phyloP scores from a whole-genome alignment of 306 rosid genomes.

The Dryas octopetala region DNA sequence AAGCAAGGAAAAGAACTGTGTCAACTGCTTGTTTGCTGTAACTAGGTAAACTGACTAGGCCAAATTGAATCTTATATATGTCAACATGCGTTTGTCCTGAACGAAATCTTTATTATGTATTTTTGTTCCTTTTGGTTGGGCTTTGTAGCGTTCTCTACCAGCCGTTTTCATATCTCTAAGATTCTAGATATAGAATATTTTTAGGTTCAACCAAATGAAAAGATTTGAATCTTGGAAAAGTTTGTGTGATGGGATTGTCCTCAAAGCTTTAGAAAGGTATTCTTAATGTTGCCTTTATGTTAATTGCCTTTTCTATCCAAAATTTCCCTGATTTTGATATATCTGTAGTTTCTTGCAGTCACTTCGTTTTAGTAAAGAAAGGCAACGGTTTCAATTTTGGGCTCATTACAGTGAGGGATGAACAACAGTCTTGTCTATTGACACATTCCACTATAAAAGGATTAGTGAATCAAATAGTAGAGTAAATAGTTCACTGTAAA shows the following conservation, averaged over 20 bases:
- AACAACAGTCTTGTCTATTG: neutral
- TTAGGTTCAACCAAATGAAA: neutral
- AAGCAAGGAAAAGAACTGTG: neutral
- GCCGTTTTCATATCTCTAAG: neutral
- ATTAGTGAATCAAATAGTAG: neutral
- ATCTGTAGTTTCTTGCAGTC: neutral
- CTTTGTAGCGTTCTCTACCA: neutral
- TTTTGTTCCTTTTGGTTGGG: neutral
- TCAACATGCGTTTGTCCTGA: neutral
- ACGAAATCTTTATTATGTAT: neutral
- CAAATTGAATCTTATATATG: neutral
- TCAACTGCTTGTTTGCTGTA: neutral
- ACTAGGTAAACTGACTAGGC: neutral
- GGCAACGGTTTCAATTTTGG: neutral
- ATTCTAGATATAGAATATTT: neutral
- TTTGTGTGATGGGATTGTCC: neutral
- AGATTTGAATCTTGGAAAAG: neutral
- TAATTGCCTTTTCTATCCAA: neutral
- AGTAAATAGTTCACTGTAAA: neutral
- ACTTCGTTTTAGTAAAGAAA: neutral
- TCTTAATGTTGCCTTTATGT: neutral
- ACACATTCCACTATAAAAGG: neutral
- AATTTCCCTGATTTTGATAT: neutral
- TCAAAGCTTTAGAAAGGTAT: neutral
- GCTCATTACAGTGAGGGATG: neutral